Base-by-base conservation (phyloP, 176 grass and related monocot genomes). In the Avena eriantha region DNA sequence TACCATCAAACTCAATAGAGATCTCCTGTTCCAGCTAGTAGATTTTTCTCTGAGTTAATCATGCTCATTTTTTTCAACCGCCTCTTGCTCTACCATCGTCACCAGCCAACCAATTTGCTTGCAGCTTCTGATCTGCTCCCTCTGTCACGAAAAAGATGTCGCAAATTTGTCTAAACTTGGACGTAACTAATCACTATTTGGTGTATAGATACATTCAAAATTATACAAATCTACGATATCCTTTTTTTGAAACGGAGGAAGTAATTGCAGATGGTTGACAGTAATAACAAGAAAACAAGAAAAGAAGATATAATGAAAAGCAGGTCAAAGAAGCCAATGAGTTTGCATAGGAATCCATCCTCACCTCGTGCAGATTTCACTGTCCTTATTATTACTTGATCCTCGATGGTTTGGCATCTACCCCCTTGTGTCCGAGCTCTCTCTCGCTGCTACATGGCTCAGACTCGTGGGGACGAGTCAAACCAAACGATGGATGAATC, bases 401-500 rank as follows among this genome's bases (percentile, higher is more conserved):
- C 76, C 69, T 80, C 49, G 29, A 33, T 5, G 46, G 47, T 49
- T 87, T 91, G 68, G 80, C 89, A 80, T 87, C 75, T 80, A 84
- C 87, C 53, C 16, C 26, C 19, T 21, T 64, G 33, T 56, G 33
- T 56, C 85, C 39, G n/a, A 70, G 68, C 78, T 51, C 11, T 69
- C 29, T 1, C 39, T 24, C 6, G 41, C 21, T 43, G 5, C 5
- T 45, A 22, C 5, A 33, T 13, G 15, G 53, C 51, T 46, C 16
- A 58, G 76, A 74, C 45, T 7, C 9, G 69, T 73, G 76, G 48
- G 33, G 36, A 29, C 22, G 17, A 53, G 83, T 86, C 85, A 88
- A 87, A 81, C 81, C 81, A 84, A 87, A 76, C 77, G 82, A 82
- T 82, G 22, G 86, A 88, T 81, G 68, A 36, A 69, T 84, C 89